Evolutionary conservation across 805 yeast genomes (phyloP), one percentile per base, ranked within the genome.

Genomic region (Candida piceae): DNA sequence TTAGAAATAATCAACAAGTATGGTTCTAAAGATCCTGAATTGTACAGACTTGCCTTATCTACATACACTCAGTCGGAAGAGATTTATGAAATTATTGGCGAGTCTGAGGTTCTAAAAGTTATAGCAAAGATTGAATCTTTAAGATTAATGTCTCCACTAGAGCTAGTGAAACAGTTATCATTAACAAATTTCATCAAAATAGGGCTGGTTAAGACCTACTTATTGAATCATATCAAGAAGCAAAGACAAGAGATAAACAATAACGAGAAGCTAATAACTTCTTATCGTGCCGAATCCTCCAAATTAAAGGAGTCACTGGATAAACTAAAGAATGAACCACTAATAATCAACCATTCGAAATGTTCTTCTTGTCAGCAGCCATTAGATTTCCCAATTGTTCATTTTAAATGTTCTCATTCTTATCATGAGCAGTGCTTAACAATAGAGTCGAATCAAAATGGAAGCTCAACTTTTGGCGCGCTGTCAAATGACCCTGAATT

Each of bases 401-500:
- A 85, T 50, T 93, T 90, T 64, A 74, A 78, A 45, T 93, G 98
- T 63, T 70, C 72, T 21, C 98, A 93, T 52, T 77, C 93, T 3
- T 88, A 76, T 53, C 97, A 93, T 53, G 84, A 82, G 48, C 67
- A 82, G 30, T 93, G 98, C 54, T 60, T 57, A 5, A 35, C 48
- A 3, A 45, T 39, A 13, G 52, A 48, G 15, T 50, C 43, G 20
- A 42, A 33, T 31, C 41, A 37, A 22, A 30, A 37, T 10, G 36
- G 39, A 9, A 16, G 28, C 6, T 11, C 32, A 7, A 19, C 16
- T 7, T n/a, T n/a, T n/a, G n/a, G n/a, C n/a, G n/a, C n/a, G n/a
- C n/a, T n/a, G n/a, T n/a, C n/a, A n/a, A n/a, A n/a, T n/a, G n/a
- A 33, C 7, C 12, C 41, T 4, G 22, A 29, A 5, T 18, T 19